Evolutionary conservation across 495 filamentous ascomycete species (phyloP).

Genomic region (Parathielavia appendiculata): DNA sequence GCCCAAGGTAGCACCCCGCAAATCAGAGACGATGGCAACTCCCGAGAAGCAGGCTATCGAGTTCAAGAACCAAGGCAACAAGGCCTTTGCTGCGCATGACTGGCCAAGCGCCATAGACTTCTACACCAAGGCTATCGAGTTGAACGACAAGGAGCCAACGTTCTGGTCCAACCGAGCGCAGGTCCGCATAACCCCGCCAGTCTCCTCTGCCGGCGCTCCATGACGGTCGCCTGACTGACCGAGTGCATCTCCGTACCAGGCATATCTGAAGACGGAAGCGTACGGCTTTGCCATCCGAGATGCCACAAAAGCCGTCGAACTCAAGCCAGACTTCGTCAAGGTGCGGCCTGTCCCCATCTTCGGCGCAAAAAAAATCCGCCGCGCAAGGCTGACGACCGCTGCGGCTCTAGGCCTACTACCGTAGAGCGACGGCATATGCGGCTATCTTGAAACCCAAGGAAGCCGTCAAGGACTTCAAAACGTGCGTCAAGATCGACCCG

Average conservation of each 20-base stretch:
- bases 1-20: constrained; percentile 16
- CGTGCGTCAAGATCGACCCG: constrained; percentile 80
- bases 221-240: constrained; percentile 47
- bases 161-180: constrained; percentile 94
- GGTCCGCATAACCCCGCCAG: constrained; percentile 46
- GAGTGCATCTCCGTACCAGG: constrained; percentile 44
- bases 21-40: constrained; percentile 29
- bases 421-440: constrained; percentile 83
- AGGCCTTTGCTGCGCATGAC: constrained; percentile 81
- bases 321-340: constrained; percentile 84
- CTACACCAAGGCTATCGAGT: constrained; percentile 85
- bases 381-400: constrained; percentile 5
- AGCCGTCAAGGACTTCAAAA: constrained; percentile 87
- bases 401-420: constrained; percentile 77
- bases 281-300: constrained; percentile 90
- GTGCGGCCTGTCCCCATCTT: constrained; percentile 37
- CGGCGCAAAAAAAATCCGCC: background rate
- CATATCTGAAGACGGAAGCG: constrained; percentile 90
- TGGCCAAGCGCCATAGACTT: constrained; percentile 80
- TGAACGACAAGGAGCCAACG: constrained; percentile 75
- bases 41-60: constrained; percentile 59
- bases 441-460: constrained; percentile 83
- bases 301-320: constrained; percentile 87
- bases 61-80: constrained; percentile 91
- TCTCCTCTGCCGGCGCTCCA: background rate